phyloP scores from a whole-genome alignment of 495 filamentous ascomycete genomes.

The Geoglossum glabrum region DNA sequence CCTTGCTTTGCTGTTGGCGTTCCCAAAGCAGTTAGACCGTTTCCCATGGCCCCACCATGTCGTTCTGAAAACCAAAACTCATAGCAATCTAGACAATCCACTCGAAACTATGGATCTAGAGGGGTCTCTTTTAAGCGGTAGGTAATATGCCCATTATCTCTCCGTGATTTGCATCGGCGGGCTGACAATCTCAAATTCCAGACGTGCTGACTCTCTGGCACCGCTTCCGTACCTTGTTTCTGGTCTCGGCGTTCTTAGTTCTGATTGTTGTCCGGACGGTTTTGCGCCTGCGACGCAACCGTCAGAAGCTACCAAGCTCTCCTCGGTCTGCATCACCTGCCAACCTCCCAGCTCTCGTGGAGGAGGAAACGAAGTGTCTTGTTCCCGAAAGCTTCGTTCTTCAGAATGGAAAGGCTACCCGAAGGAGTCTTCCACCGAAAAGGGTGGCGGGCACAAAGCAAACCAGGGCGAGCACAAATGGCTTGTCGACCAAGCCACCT shows the following conservation, averaged over 20 bases:
- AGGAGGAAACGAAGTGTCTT: not conserved
- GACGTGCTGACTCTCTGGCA: slow-evolving; percentile 20
- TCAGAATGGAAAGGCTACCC: not conserved
- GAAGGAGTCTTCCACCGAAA: slow-evolving; percentile 15
- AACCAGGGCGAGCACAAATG: slow-evolving; percentile 8
- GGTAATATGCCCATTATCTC: not conserved
- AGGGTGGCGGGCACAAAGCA: slow-evolving; percentile 17
- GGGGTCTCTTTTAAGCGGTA: not conserved
- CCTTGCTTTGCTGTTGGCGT: not conserved
- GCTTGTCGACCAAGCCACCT: not conserved
- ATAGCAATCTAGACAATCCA: not conserved
- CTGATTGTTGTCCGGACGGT: slow-evolving; percentile 15
- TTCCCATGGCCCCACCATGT: not conserved
- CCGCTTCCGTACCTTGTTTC: slow-evolving; percentile 20
- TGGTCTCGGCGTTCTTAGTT: slow-evolving; percentile 15
- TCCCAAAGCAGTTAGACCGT: not conserved
- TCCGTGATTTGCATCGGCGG: not conserved
- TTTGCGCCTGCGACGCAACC: slow-evolving; percentile 14
- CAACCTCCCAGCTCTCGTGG: not conserved
- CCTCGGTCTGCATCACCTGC: slow-evolving; percentile 4
- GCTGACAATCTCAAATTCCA: not conserved
- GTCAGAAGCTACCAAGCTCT: slow-evolving; percentile 16
- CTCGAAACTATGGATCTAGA: not conserved
- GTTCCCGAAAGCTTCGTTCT: not conserved
- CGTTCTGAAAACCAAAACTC: not conserved